A percentile compares a stretch with the other conserved stretches of the same genome.
Conservation (phyloP, 371 early-diverging fungal species). For the Blakeslea trispora region DNA sequence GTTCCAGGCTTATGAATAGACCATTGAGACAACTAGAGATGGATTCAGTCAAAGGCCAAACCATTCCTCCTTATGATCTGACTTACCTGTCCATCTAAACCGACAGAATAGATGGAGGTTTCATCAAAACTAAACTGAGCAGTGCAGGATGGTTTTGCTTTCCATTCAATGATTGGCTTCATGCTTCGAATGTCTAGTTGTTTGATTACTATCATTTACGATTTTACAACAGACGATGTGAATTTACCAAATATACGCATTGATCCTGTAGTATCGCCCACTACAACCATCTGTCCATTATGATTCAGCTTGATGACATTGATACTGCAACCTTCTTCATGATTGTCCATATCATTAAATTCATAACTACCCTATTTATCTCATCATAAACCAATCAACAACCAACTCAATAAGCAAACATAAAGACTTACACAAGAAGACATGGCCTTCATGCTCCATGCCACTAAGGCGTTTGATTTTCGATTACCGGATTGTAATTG, state of each 20-base stretch:
- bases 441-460: slow-evolving; percentile 66
- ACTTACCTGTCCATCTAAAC: slow-evolving; percentile 46
- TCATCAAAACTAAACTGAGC: slow-evolving; percentile 73
- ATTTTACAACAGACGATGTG: too few relatives aligned
- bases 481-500: slow-evolving; percentile 19
- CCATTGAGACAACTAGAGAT: slow-evolving; percentile 50
- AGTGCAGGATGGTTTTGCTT: slow-evolving; percentile 45
- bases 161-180: slow-evolving; percentile 65
- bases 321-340: slow-evolving; percentile 35
- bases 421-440: slow-evolving; percentile 49
- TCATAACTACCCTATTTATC: slow-evolving; percentile 30
- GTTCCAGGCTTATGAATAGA: slow-evolving; percentile 58
- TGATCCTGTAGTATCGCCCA: slow-evolving; percentile 55
- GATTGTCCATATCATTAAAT: slow-evolving; percentile 24
- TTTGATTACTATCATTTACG: too few relatives aligned
- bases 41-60: neutral
- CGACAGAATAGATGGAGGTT: slow-evolving; percentile 60
- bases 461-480: slow-evolving; percentile 48
- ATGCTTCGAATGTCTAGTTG: slow-evolving; percentile 64
- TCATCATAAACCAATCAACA: too few relatives aligned
- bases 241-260: slow-evolving; percentile 62
- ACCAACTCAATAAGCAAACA: neutral
- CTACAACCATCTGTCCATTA: slow-evolving; percentile 66
- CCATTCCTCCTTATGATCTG: too few relatives aligned
- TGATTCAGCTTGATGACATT: slow-evolving; percentile 64